A percentile compares a stretch with the other conserved stretches of the same genome.
Conservation (phyloP, 176 grass and related monocot species). For the Triticum urartu region DNA sequence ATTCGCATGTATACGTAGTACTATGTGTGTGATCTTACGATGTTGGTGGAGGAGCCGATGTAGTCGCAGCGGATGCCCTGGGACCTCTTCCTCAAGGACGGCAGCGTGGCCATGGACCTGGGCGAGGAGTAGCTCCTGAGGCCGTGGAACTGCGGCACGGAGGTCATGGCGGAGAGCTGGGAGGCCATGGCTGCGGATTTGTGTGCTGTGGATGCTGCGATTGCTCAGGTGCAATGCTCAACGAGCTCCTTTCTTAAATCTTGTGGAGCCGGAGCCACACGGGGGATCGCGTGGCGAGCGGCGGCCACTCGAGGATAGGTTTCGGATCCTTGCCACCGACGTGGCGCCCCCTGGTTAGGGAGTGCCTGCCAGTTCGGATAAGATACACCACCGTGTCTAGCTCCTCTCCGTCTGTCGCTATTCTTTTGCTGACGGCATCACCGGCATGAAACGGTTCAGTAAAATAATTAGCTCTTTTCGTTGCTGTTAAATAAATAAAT, state of each 20-base stretch:
- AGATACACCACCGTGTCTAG: slow-evolving; percentile 9
- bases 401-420: not conserved
- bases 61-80: slow-evolving; percentile 79
- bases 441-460: not conserved
- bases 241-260: slow-evolving; percentile 43
- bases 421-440: not conserved
- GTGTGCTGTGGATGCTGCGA: not conserved
- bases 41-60: slow-evolving; percentile 87
- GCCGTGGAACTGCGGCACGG: slow-evolving; percentile 65
- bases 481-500: too few species aligned
- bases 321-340: slow-evolving; percentile 56
- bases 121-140: slow-evolving; percentile 51
- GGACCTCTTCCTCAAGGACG: slow-evolving; percentile 42
- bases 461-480: too few species aligned
- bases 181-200: slow-evolving; percentile 54
- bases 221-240: not conserved
- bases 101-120: slow-evolving; percentile 47
- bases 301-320: slow-evolving; percentile 49
- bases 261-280: slow-evolving; percentile 48
- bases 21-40: slow-evolving; percentile 35
- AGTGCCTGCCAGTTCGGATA: slow-evolving; percentile 49
- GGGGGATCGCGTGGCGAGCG: slow-evolving; percentile 51
- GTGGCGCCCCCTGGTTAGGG: slow-evolving; percentile 65
- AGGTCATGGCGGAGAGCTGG: slow-evolving; percentile 60
- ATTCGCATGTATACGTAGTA: not conserved